A percentile compares a stretch with the other conserved stretches of the same genome.
phyloP scores from a whole-genome alignment of 768 basidiomycete genomes.

The Rhizopogon vesiculosus region DNA sequence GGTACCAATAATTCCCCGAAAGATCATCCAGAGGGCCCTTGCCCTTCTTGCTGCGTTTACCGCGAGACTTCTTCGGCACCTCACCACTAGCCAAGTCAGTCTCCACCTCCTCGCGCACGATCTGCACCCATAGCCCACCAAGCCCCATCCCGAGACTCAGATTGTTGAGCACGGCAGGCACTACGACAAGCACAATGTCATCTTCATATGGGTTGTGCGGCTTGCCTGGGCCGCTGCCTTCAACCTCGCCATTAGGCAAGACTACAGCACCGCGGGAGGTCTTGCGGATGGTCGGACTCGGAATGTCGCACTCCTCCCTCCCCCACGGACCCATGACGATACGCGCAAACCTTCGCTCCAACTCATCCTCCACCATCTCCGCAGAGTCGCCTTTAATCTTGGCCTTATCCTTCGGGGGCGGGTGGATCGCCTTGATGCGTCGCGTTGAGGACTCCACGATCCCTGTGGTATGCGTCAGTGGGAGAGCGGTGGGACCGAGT shows the following conservation, averaged over 20 bases:
- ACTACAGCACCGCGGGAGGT: conserved; percentile 35
- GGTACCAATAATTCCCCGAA: conserved; percentile 48
- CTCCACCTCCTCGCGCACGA: conserved; percentile 34
- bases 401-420: conserved; percentile 26
- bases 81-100: conserved; percentile 4
- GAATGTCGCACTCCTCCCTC: conserved; percentile 34
- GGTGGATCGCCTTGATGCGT: conserved; percentile 42
- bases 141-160: conserved; percentile 41
- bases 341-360: conserved; percentile 43
- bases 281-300: conserved; percentile 28
- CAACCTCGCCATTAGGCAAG: conserved; percentile 13
- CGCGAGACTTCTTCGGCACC: conserved; percentile 1
- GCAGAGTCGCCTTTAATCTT: neutral
- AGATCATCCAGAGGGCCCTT: conserved; percentile 16
- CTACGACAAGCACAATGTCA: conserved; percentile 54
- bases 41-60: conserved; percentile 18
- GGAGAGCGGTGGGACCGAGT: conserved; percentile 53
- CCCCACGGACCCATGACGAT: conserved; percentile 56
- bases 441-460: conserved; percentile 65
- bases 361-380: conserved; percentile 39
- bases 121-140: conserved; percentile 65
- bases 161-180: conserved; percentile 36
- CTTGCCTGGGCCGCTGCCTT: conserved; percentile 10
- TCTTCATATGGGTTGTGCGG: conserved; percentile 52
- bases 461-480: conserved; percentile 59